phyloP scores from a whole-genome alignment of 73 alveolate species.

The Paramecium tetraurelia region DNA sequence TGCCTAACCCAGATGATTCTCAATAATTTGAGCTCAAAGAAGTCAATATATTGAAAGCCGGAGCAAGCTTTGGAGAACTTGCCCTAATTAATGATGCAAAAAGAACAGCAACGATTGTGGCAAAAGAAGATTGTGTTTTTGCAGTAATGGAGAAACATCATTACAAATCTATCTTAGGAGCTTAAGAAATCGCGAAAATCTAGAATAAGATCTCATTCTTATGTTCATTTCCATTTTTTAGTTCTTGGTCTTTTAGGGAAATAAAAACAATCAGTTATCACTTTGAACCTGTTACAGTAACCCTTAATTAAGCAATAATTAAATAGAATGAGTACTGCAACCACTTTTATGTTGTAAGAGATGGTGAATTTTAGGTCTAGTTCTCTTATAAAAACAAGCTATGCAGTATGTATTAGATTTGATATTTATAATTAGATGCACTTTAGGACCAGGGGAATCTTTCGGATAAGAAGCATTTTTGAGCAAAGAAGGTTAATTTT shows the following conservation, averaged over 20 bases:
- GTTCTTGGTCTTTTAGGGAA: slow-evolving; percentile 49
- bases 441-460: slow-evolving; percentile 38
- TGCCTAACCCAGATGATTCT: slow-evolving; percentile 41
- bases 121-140: slow-evolving; percentile 50
- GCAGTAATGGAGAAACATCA: slow-evolving; percentile 57
- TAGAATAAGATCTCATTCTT: neutral
- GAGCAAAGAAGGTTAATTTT: neutral
- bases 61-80: slow-evolving; percentile 62
- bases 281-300: slow-evolving; percentile 28
- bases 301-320: neutral
- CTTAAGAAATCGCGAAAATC: neutral
- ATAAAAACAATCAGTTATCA: slow-evolving; percentile 36
- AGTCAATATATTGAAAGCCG: slow-evolving; percentile 47
- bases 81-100: slow-evolving; percentile 59
- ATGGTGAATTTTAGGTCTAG: slow-evolving; percentile 20
- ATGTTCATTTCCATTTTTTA: slow-evolving; percentile 23
- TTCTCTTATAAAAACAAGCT: neutral
- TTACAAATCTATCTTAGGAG: neutral
- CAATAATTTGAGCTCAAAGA: slow-evolving; percentile 37
- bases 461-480: slow-evolving; percentile 32
- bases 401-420: neutral
- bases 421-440: neutral
- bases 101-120: slow-evolving; percentile 57
- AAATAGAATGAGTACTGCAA: neutral
- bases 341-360: slow-evolving; percentile 25